A percentile compares a stretch with the other conserved stretches of the same genome.
phyloP scores from a whole-genome alignment of 331 rosid genomes.

The Cydonia oblonga region DNA sequence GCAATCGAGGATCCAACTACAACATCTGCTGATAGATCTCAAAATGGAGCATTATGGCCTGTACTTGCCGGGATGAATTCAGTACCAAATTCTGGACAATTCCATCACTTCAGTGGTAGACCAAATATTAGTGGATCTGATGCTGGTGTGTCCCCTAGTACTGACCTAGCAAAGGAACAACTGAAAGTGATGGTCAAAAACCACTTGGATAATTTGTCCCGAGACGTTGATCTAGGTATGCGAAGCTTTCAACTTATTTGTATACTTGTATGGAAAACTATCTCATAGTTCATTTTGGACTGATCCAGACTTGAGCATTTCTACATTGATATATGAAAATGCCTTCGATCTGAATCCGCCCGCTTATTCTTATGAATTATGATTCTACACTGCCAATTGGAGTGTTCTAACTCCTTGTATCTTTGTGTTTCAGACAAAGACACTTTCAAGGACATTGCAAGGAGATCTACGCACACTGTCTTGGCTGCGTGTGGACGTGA shows the following conservation, averaged over 20 bases:
- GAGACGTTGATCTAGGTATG: constrained; percentile 44
- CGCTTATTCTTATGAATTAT: not conserved
- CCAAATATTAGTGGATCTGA: constrained; percentile 32
- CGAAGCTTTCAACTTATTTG: not conserved
- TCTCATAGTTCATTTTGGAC: not conserved
- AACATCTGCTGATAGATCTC: constrained; percentile 20
- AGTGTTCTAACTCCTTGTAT: constrained; percentile 14
- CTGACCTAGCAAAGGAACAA: constrained; percentile 46
- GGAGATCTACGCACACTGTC: constrained; percentile 50
- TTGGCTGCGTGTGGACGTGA: constrained; percentile 70
- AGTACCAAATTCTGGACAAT: constrained; percentile 29
- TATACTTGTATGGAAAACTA: not conserved
- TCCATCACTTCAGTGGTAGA: constrained; percentile 34
- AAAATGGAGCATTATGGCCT: constrained; percentile 34
- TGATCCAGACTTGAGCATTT: not conserved
- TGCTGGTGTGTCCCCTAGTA: constrained; percentile 12
- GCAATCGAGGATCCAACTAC: constrained; percentile 28
- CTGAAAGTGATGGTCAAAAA: constrained; percentile 44
- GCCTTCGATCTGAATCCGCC: not conserved
- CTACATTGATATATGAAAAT: not conserved
- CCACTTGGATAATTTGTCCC: constrained; percentile 53
- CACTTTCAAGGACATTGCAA: constrained; percentile 40
- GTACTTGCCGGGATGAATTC: constrained; percentile 37
- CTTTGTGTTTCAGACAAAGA: constrained; percentile 37
- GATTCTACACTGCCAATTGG: not conserved